A percentile compares a stretch with the other conserved stretches of the same genome.
phyloP scores from a whole-genome alignment of 192 early-diverging fungal genomes.

The Coemansia sp. region DNA sequence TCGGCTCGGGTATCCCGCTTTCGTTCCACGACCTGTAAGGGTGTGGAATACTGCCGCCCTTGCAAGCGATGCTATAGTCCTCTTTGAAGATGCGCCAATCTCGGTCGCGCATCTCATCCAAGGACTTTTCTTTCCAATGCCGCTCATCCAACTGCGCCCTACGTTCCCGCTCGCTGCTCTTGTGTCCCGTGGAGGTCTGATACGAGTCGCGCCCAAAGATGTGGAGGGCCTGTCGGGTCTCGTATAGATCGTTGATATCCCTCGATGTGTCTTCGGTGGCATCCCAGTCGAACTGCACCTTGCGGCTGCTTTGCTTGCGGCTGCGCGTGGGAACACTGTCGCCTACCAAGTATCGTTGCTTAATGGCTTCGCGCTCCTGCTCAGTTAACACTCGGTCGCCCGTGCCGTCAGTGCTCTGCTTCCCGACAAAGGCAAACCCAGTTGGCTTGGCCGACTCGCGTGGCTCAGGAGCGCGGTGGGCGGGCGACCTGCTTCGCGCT shows the following conservation, averaged over 20 bases:
- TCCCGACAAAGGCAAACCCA: conserved; percentile 25
- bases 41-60: conserved; percentile 87
- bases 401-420: conserved; percentile 30
- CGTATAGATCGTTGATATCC: conserved; percentile 90
- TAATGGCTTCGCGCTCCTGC: conserved; percentile 63
- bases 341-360: conserved; percentile 83
- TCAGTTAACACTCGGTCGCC: conserved; percentile 53
- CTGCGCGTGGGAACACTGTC: conserved; percentile 68
- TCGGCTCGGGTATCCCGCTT: conserved; percentile 63
- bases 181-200: conserved; percentile 16
- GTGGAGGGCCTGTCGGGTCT: conserved; percentile 62
- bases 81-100: conserved; percentile 99
- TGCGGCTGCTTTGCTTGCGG: conserved; percentile 86
- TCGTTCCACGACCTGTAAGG: conserved; percentile 90
- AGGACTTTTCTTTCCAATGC: conserved; percentile 92
- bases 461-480: neutral
- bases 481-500: neutral
- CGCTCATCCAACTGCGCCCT: conserved; percentile 74
- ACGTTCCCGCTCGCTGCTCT: neutral
- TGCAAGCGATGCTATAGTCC: conserved; percentile 93
- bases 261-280: conserved; percentile 91
- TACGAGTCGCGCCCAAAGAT: conserved; percentile 79
- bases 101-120: conserved; percentile 89
- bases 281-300: conserved; percentile 98
- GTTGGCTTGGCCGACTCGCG: neutral